Base-by-base conservation (phyloP, 192 early-diverging fungal genomes). In the Backusella australiensis region DNA sequence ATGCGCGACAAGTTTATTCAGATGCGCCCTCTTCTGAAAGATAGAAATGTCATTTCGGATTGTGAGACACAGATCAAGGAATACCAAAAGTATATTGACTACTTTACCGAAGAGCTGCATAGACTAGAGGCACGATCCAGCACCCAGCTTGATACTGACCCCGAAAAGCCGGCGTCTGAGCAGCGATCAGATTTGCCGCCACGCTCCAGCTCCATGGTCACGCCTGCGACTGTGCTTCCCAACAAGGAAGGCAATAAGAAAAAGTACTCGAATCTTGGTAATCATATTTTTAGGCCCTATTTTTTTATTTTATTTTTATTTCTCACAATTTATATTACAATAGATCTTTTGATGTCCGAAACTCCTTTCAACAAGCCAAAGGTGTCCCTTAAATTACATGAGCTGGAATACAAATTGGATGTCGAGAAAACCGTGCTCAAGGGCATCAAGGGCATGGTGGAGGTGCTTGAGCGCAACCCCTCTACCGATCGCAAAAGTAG, bases 361-460 rank as follows among this genome's bases (percentile, higher is more conserved):
- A 88, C 90, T 23, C 87, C 89, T n/a, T 81, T 90, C 76, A 89
- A 89, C 6, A 86, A 80, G 12, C 88, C 90, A 69, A 91, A 91
- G 81, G 87, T 93, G 39, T 90, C 91, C 39, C 85, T 92, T 80
- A 96, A 95, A 83, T 86, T 98, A 26, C 88, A 90, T 35, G 95
- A 97, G 82, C 87, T 97, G 53, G 90, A 91, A 38, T 92, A 89
- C 77, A 97, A 98, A 85, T 89, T 98, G 11, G 94, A 96, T 74
- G 92, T 98, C 26, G 98, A 99, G 87, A 91, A 87, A 77, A 95
- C 96, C 81, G 90, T 99, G 42, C 89, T 91, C 74, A 93, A 91
- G 35, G 95, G 93, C 44, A 92, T 92, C 6, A 88, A 93, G 75
- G 79, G 87, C 42, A 89, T 96, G 73, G 73, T 67, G 4, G 69